Evolutionary conservation across 441 rosid species (phyloP), one percentile per base, ranked within the genome.

Genomic region (Biscutella laevigata): DNA sequence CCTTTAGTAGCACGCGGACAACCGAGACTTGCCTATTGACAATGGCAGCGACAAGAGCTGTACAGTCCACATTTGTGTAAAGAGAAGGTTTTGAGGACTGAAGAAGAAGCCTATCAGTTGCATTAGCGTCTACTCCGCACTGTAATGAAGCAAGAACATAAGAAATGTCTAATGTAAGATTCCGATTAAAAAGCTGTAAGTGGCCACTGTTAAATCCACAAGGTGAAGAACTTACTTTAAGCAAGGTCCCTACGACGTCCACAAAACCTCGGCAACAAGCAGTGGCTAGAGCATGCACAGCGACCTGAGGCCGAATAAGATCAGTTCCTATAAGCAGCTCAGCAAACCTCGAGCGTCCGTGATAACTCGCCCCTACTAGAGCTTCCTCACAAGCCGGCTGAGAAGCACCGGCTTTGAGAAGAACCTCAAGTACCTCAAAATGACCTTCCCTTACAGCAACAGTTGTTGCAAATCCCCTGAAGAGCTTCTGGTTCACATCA

Each of bases 351-450:
- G 95, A 75, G 38, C 61, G 84, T 47, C 95, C 96, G 47, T 86
- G 86, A 62, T 76, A 80, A 75, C 95, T 76, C 12, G 96, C 86
- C 61, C 79, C 99, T 42, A 81, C 45, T 55, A 92, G 60, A 60
- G 95, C 94, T 70, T 92, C 97, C 77, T 92, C 97, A 59, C 99
- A 92, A 49, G 97, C 87, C 4, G 78, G 83, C 76, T 84, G 99
- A 59, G 82, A 80, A 42, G 94, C 92, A 32, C 97, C 97, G 3
- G 95, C 89, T 68, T 86, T 86, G 16, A 92, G 74, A 68, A 92
- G 76, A 72, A 86, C 79, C 72, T 88, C 84, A 73, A 92, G 70
- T 57, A 92, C 81, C 76, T 82, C 81, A 13, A 74, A 72, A 55
- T 71, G 85, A 71, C 86, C 90, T 77, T 86, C 97, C 71, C 99